phyloP scores from a whole-genome alignment of 2,329 filamentous ascomycete species.

The Aspergillus phoenicis region DNA sequence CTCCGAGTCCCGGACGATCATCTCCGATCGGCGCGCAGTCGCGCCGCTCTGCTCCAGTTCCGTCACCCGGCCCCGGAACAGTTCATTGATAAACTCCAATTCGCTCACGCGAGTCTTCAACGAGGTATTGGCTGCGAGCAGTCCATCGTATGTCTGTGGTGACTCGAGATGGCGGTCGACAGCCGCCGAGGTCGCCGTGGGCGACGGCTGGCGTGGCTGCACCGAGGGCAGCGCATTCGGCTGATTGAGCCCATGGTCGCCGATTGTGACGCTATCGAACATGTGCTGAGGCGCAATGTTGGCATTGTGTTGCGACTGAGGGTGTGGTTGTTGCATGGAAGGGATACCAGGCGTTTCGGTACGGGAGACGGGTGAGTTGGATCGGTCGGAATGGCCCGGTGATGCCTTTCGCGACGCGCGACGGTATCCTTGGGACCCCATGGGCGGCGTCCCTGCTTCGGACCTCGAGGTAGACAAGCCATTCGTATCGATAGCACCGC shows the following conservation, averaged over 20 bases:
- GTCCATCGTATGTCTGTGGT: slow-evolving; percentile 76
- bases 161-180: slow-evolving; percentile 68
- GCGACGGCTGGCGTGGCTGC: slow-evolving; percentile 61
- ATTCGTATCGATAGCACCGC: slow-evolving; percentile 53
- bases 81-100: slow-evolving; percentile 88
- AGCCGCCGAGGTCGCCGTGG: slow-evolving; percentile 59
- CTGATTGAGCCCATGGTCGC: slow-evolving; percentile 68
- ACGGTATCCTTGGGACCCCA: slow-evolving; percentile 61
- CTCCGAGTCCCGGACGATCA: slow-evolving; percentile 57
- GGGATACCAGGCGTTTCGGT: slow-evolving; percentile 73
- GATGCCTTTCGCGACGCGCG: slow-evolving; percentile 71
- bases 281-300: slow-evolving; percentile 74
- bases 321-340: slow-evolving; percentile 46
- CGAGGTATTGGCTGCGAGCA: slow-evolving; percentile 77
- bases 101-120: slow-evolving; percentile 96
- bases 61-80: slow-evolving; percentile 73
- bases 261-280: slow-evolving; percentile 72
- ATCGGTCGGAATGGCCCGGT: slow-evolving; percentile 73
- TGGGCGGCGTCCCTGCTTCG: slow-evolving; percentile 58
- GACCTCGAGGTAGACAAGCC: slow-evolving; percentile 61
- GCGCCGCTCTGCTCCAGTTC: slow-evolving; percentile 77
- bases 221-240: slow-evolving; percentile 53
- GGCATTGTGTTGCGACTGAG: slow-evolving; percentile 64
- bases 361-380: slow-evolving; percentile 76
- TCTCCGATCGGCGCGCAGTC: slow-evolving; percentile 63